phyloP scores from a whole-genome alignment of 2,329 filamentous ascomycete genomes.

The Pyricularia grisea region DNA sequence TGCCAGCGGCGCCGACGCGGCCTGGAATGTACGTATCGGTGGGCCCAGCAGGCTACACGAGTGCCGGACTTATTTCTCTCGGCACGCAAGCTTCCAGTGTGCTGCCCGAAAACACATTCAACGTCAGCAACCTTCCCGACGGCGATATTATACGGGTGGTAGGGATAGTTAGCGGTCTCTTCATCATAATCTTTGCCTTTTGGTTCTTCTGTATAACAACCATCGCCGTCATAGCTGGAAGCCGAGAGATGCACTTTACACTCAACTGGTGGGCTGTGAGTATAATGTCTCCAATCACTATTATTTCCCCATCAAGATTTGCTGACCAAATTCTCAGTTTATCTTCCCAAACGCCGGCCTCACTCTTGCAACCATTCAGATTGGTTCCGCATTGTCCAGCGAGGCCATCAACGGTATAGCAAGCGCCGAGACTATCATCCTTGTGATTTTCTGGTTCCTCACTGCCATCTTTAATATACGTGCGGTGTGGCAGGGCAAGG shows the following conservation, averaged over 20 bases:
- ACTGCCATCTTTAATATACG: background rate
- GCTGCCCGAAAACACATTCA: background rate
- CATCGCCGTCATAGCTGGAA: background rate
- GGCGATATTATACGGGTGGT: background rate
- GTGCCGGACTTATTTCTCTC: background rate
- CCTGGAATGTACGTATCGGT: background rate
- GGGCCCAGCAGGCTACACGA: background rate
- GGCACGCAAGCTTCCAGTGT: background rate
- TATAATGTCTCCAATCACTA: background rate
- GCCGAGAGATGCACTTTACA: background rate
- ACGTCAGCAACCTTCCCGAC: background rate
- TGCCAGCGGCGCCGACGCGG: background rate
- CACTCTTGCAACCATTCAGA: background rate
- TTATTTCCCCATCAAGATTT: background rate
- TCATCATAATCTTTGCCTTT: background rate
- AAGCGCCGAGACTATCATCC: background rate
- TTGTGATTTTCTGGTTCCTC: background rate
- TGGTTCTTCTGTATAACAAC: background rate
- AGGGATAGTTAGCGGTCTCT: background rate
- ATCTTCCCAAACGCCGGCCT: background rate
- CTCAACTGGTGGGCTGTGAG: background rate
- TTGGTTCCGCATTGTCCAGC: background rate
- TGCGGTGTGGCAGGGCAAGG: background rate
- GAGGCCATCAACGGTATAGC: background rate
- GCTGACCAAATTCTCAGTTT: background rate